Percentiles rank a stretch among this genome's conserved stretches.
Evolutionary conservation across 129 eudicot species (phyloP).

Genomic region (Escallonia herrerae): DNA sequence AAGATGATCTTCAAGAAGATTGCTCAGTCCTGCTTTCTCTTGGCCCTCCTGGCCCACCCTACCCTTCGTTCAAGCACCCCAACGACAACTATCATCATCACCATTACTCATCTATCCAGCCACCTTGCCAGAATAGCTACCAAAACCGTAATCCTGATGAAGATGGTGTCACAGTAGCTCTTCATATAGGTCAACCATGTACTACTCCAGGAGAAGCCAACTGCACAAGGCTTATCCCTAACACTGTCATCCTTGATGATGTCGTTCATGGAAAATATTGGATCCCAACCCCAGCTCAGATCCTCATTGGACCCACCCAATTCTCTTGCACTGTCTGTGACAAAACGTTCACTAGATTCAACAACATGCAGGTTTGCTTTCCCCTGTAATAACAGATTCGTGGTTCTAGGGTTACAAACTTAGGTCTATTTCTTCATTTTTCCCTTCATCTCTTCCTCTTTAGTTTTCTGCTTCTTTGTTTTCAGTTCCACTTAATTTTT

Average conservation of each 20-base stretch:
- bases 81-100: not conserved
- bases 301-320: conserved; percentile 87
- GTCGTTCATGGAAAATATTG: conserved; percentile 44
- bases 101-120: conserved; percentile 13
- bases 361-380: conserved; percentile 76
- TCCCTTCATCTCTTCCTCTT: not conserved
- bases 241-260: not conserved
- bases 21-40: conserved; percentile 57
- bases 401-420: not conserved
- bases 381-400: not conserved
- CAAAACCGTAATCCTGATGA: conserved; percentile 33
- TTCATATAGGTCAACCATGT: conserved; percentile 50
- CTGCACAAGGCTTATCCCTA: conserved; percentile 25
- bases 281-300: conserved; percentile 86
- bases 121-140: not conserved
- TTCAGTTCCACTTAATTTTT: not conserved
- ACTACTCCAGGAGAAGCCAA: conserved; percentile 5
- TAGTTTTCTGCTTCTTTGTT: conserved; percentile 6
- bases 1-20: conserved; percentile 50
- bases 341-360: conserved; percentile 70
- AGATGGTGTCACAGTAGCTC: conserved; percentile 60
- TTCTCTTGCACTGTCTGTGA: conserved; percentile 81
- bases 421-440: too few species aligned
- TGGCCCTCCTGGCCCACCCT: conserved; percentile 68
- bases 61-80: conserved; percentile 24